Base-by-base conservation (phyloP, 345 rosid genomes). In the Noccaea bulbosa region DNA sequence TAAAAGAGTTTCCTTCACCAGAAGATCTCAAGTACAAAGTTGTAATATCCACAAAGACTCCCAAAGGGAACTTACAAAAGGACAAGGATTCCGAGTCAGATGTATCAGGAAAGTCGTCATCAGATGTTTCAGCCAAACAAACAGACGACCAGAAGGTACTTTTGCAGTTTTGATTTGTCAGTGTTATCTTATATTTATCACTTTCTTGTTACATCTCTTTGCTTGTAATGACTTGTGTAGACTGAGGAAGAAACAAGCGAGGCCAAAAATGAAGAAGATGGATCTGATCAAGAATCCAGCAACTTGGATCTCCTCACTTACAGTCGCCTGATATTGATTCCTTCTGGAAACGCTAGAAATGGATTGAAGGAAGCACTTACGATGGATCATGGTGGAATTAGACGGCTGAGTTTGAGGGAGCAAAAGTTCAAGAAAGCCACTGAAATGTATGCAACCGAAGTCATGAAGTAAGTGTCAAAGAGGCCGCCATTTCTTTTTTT, bases 41-140 rank as follows among this genome's bases (percentile, higher is more conserved):
- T 73, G 75, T 89, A 41, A 82, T 89, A 67, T 87, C 96, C 32
- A 89, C 96, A 22, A 87, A 85, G 69, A 86, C 75, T 63, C 96
- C 96, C 2, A 83, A 81, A 69, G 81, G 63, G 62, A 75, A 76
- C 48, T 67, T 79, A 0, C 35, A 22, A 11, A 88, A 71, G 69
- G 78, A 59, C 4, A 80, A 78, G 59, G 75, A 85, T 69, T 81
- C 83, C 8, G 85, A 80, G 66, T 83, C 86, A 27, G 88, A 83
- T 64, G 52, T 50, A 53, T 83, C 86, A 73, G 87, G 67, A 37
- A 81, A 79, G 63, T 67, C 62, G 17, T 75, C 77, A 71, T 44
- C 75, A 22, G 77, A 75, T 45, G 57, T 12, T 69, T 34, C 78
- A 56, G 51, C 74, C n/a, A 80, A 76, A 46, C 76, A 67, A 62